Conservation (phyloP, 371 early-diverging fungal genomes). For the Mortierella sp. region DNA sequence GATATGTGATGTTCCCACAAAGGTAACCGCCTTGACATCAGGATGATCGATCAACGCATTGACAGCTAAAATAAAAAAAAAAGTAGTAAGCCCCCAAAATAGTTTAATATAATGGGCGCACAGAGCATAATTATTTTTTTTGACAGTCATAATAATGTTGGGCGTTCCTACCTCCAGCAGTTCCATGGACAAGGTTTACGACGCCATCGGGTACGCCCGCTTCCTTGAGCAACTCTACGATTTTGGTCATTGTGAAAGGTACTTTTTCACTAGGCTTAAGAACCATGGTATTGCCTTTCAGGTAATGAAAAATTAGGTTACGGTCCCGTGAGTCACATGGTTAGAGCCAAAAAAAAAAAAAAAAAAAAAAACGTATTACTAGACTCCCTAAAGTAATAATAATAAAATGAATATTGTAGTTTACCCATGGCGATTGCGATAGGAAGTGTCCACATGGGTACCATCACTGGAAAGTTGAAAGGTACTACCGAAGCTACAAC, state of each 20-base stretch:
- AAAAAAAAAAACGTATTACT: not conserved
- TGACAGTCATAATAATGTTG: not conserved
- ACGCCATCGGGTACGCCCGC: constrained; percentile 80
- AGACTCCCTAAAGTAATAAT: too few species aligned
- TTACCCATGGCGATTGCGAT: constrained; percentile 71
- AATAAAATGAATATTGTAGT: not conserved
- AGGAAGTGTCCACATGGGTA: constrained; percentile 83
- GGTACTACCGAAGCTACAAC: constrained; percentile 82
- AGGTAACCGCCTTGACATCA: constrained; percentile 73
- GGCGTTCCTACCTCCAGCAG: constrained; percentile 47
- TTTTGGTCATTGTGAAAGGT: constrained; percentile 76
- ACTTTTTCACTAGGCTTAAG: constrained; percentile 85
- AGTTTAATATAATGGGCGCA: not conserved
- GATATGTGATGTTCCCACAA: constrained; percentile 79
- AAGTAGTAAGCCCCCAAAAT: not conserved
- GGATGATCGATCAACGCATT: constrained; percentile 65
- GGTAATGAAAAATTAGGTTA: not conserved
- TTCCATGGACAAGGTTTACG: constrained; percentile 78
- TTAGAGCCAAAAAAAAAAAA: not conserved
- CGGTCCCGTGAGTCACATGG: not conserved
- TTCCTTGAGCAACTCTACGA: constrained; percentile 69
- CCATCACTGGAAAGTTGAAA: constrained; percentile 84
- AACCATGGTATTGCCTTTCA: constrained; percentile 75
- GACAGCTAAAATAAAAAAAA: constrained; percentile 54
- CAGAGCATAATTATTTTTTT: not conserved